phyloP scores from a whole-genome alignment of 2,329 filamentous ascomycete genomes.

The Thermothelomyces thermophilus region DNA sequence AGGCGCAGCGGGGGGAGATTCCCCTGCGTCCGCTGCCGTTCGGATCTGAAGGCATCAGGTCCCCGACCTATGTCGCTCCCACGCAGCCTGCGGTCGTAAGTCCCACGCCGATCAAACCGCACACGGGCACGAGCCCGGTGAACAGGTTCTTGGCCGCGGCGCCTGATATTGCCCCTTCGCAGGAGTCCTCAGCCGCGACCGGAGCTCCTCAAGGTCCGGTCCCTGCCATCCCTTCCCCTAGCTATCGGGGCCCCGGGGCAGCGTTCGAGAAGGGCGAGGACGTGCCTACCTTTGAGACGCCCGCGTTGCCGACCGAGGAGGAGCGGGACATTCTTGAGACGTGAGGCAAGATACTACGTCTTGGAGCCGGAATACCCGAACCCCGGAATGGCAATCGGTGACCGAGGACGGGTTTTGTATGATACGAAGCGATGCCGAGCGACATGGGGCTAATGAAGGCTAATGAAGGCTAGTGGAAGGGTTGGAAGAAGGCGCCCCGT shows the following conservation, averaged over 20 bases:
- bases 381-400: too few relatives aligned
- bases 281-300: conserved; percentile 33
- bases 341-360: conserved; percentile 19
- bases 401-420: background rate
- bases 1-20: conserved; percentile 34
- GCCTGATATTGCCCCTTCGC: conserved; percentile 11
- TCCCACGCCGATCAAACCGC: conserved; percentile 31
- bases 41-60: conserved; percentile 43
- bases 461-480: background rate
- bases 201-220: background rate
- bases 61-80: conserved; percentile 40
- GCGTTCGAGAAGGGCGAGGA: conserved; percentile 48
- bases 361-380: background rate
- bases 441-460: too few relatives aligned
- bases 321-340: conserved; percentile 37
- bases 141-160: conserved; percentile 24
- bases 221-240: conserved; percentile 31
- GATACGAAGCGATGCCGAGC: background rate
- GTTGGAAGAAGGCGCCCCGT: too few relatives aligned
- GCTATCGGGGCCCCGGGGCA: conserved; percentile 44
- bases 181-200: conserved; percentile 7
- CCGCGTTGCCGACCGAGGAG: conserved; percentile 34
- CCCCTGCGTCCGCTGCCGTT: conserved; percentile 46
- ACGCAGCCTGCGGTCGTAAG: conserved; percentile 34
- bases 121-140: conserved; percentile 24